Base-by-base conservation (phyloP, 2,329 filamentous ascomycete species). In the Stagonosporopsis vannaccii region DNA sequence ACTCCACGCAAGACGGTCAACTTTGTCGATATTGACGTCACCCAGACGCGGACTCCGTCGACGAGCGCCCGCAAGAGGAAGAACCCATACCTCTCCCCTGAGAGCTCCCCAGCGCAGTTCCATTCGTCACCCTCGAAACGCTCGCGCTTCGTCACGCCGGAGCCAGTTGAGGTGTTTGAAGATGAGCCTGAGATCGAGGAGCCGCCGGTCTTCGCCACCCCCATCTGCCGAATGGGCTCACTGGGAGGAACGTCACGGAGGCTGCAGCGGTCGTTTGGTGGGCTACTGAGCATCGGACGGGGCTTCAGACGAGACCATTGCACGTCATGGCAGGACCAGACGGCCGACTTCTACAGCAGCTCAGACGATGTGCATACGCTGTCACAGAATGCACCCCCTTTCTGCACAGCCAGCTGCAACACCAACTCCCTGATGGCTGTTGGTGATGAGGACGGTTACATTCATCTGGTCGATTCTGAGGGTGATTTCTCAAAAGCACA, bases 361-460 rank as follows among this genome's bases (percentile, higher is more conserved):
- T 78, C 85, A 6, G 77, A 80, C 9, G 86, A 89, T 66, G 68
- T 77, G 15, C 80, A 87, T 66, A 69, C 75, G 15, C 82, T 84
- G 54, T 67, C 76, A 26, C 80, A 79, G 15, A 73, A 79, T 39
- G 79, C 82, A 2, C 75, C 90, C 32, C 88, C 88, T 4, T 90
- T 90, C 70, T 90, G 86, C 71, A 84, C 84, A 36, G 80, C 85
- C 39, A 81, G 84, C 55, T 89, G 87, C 72, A 88, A 90, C 63
- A 88, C 85, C 85, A 90, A 89, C 71, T 84, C 87, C 7, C 78
- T 91, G 9, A 81, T 90, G 55, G 89, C 88, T 3, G 79, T 90
- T 56, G 89, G 87, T 35, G 87, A 90, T 65, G 88, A 91, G 76
- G 85, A 88, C 66, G 89, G 89, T 19, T 80, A 80, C 20, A 80